Evolutionary conservation across 1,284 basidiomycete species (phyloP).

Genomic region (Melampsora larici-populina): DNA sequence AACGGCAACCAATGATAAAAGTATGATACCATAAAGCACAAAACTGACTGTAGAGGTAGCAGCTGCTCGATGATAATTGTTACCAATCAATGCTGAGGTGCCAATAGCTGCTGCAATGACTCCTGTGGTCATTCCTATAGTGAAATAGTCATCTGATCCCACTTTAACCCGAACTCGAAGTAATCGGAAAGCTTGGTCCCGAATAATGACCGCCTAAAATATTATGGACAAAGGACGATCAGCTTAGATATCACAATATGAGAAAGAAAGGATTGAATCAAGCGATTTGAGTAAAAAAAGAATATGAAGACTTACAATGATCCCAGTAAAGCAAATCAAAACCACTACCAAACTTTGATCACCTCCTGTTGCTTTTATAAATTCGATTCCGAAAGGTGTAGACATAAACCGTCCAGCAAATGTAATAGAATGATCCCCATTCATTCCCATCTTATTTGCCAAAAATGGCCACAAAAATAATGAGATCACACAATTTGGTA

Average conservation of each 20-base stretch:
- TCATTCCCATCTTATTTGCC: constrained; percentile 30
- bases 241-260: no score
- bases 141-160: constrained; percentile 43
- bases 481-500: constrained; percentile 20
- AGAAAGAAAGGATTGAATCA: no score
- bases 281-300: not conserved
- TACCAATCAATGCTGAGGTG: constrained; percentile 30
- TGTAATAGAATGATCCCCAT: constrained; percentile 20
- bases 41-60: constrained; percentile 41
- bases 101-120: constrained; percentile 42
- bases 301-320: constrained; percentile 19
- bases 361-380: constrained; percentile 32
- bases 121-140: constrained; percentile 36
- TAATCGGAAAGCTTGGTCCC: constrained; percentile 39
- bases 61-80: constrained; percentile 24
- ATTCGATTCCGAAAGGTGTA: constrained; percentile 38
- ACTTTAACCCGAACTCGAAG: constrained; percentile 30
- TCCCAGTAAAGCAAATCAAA: constrained; percentile 40
- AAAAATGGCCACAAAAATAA: constrained; percentile 39
- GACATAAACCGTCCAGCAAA: constrained; percentile 42
- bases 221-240: no score
- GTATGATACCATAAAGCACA: constrained; percentile 33
- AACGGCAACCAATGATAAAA: constrained; percentile 41
- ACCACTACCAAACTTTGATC: constrained; percentile 35
- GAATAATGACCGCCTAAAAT: constrained; percentile 25